Base-by-base conservation (phyloP, 768 basidiomycete genomes). In the Imleria badia region DNA sequence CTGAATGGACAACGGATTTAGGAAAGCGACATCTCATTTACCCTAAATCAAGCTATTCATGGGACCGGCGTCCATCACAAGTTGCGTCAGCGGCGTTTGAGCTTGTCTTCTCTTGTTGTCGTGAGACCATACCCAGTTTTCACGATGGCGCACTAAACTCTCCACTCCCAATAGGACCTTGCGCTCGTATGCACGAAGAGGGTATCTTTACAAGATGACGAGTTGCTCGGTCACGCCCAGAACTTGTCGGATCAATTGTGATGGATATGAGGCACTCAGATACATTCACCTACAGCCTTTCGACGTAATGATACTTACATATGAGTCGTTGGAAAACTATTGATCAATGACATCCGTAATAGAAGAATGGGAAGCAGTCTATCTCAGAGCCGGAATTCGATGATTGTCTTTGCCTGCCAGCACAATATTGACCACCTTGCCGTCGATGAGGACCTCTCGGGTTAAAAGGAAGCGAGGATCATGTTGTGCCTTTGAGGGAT, bases 331-430 rank as follows among this genome's bases (percentile, higher is more conserved):
- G 22, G 48, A 33, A 39, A 22, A 42, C 10, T 15, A 15, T 46
- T 7, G 11, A 23, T 34, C 41, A n/a, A 11, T 41, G 33, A 33
- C 15, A 26, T 47, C 26, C 40, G 20, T 22, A 51, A 31, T 53
- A n/a, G 15, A 20, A 35, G 52, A 29, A 34, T 19, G 26, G 2
- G 0, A 46, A 30, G 10, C 33, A 44, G 31, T 53, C 54, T 54
- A 72, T 44, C 52, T 66, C 26, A 79, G 52, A 34, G 68, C 80
- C 10, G 92, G 61, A 38, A 91, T 77, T 36, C 82, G 65, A 58
- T 86, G 74, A 43, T 86, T 87, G 58, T 87, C 85, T 66, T 88
- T 91, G 5, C 92, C 92, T 36, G 84, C 82, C 17, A 88, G 81
- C 19, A 94, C 56, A 53, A 94, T 79, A n/a, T n/a, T n/a, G 17